These are phyloP conservation scores for Nothomitra cinnamomea DNA, from an alignment of 2,329 filamentous ascomycete genomes.

Conservation along the genomic window DNA sequence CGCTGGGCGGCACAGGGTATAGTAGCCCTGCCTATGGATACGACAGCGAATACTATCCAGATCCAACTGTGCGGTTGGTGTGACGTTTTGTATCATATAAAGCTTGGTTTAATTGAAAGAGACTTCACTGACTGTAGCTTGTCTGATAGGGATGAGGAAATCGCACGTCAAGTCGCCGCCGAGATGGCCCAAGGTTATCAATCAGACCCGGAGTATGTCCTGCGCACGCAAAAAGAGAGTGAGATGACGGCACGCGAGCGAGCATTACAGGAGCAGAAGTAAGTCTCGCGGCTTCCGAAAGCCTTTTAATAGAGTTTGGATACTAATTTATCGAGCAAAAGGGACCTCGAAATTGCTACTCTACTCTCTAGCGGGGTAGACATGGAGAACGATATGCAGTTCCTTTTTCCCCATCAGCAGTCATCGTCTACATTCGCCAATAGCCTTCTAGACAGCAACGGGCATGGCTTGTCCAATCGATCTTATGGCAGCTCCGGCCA, in stretches of 20 bases:
- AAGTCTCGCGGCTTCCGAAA: neutral
- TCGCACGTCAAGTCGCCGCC: slow-evolving; percentile 1
- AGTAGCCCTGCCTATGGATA: slow-evolving; percentile 4
- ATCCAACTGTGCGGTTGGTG: slow-evolving; percentile 1
- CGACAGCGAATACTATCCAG: neutral
- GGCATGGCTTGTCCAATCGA: neutral
- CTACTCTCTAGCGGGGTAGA: neutral
- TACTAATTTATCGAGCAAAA: neutral
- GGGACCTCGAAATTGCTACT: neutral
- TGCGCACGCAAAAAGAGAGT: neutral
- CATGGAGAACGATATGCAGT: neutral
- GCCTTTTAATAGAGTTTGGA: too few relatives aligned
- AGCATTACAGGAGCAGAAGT: slow-evolving; percentile 1
- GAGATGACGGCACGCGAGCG: neutral
- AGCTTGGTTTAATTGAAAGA: neutral
- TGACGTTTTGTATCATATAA: neutral
- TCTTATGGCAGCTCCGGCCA: neutral
- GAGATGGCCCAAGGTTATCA: neutral
- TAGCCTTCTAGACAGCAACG: neutral
- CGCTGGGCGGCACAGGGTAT: slow-evolving; percentile 1
- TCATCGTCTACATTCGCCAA: neutral
- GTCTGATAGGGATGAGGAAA: neutral
- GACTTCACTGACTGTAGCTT: neutral
- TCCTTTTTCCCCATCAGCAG: neutral
- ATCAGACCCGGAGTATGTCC: neutral